Evolutionary conservation across 2,329 filamentous ascomycete genomes (phyloP).

Genomic region (Alternaria alternata): DNA sequence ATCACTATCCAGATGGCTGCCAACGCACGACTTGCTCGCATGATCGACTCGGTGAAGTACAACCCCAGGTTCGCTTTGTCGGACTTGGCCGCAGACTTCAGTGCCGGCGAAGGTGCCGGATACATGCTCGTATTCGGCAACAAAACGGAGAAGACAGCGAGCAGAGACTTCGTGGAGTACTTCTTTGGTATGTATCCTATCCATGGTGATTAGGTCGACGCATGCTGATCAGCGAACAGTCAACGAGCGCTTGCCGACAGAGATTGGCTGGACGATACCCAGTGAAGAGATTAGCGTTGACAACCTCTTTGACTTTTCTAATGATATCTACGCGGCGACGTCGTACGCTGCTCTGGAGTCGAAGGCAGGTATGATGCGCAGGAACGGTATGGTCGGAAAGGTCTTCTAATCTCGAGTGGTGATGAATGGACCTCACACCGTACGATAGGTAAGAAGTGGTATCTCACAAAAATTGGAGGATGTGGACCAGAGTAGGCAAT

Average conservation of each 20-base stretch:
- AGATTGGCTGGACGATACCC: slow-evolving; percentile 5
- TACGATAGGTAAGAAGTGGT: too few relatives aligned
- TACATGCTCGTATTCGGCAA: slow-evolving; percentile 13
- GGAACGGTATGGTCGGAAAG: not conserved
- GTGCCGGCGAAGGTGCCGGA: not conserved
- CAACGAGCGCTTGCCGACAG: slow-evolving; percentile 4
- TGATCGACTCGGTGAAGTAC: slow-evolving; percentile 8
- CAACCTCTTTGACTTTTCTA: not conserved
- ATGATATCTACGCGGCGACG: not conserved
- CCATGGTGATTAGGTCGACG: not conserved
- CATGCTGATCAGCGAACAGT: not conserved
- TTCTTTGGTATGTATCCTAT: not conserved
- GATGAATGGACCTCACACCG: too few relatives aligned
- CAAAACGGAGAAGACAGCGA: not conserved
- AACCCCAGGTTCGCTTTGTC: slow-evolving; percentile 5
- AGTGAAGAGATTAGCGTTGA: not conserved
- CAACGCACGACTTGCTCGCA: slow-evolving; percentile 10
- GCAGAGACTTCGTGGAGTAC: not conserved
- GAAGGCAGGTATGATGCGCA: not conserved
- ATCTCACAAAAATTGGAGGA: too few relatives aligned
- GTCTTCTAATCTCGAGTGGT: not conserved
- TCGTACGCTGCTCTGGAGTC: not conserved
- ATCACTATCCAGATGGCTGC: slow-evolving; percentile 13
- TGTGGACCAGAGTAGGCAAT: too few relatives aligned
- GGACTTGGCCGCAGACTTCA: not conserved